Evolutionary conservation across 805 yeast species (phyloP), one percentile per base, ranked within the genome.

Genomic region (Yarrowia bubula): DNA sequence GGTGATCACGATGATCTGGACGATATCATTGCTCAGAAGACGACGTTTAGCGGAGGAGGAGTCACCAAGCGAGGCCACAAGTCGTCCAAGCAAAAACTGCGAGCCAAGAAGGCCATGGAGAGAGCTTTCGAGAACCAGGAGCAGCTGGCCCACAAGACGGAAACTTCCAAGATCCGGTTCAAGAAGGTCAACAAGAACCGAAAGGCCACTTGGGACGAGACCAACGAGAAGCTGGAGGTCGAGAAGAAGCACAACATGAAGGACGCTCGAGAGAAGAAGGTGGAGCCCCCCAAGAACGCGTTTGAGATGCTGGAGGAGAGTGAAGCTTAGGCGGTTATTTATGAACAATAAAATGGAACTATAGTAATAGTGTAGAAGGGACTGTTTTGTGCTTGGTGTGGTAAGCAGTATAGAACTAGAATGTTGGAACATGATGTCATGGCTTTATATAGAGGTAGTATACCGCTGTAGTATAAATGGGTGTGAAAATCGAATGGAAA

Each of bases 141-240:
- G 43, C 51, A 43, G 51, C 43, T 58, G 41, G 51, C 50, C 37
- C 64, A 58, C 43, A 58, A 58, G 64, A 37, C 43, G n/a, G 51
- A 32, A 35, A 13, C 17, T 6, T 43, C 64, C 18, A 58, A 58
- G 18, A 58, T 43, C 22, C 51, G 64, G 7, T 43, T 43, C 51
- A 58, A 58, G 42, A 58, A 58, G 43, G 28, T 58, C 51, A 58
- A 58, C 51, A 43, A 44, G 43, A 44, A 58, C 51, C 41, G 64
- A 58, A 58, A 58, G 51, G 50, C 64, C 8, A 44, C 50, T 1
- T 58, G 64, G 64, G 64, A 58, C 11, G 64, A 58, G 43, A 58
- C 51, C 51, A 58, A 58, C 35, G 64, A 58, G 41, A 43, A 44
- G 43, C 39, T 58, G 39, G 43, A 37, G 33, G 43, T 37, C 11